Evolutionary conservation across 1,284 basidiomycete species (phyloP).

Genomic region (Lignosus rhinocerotis): DNA sequence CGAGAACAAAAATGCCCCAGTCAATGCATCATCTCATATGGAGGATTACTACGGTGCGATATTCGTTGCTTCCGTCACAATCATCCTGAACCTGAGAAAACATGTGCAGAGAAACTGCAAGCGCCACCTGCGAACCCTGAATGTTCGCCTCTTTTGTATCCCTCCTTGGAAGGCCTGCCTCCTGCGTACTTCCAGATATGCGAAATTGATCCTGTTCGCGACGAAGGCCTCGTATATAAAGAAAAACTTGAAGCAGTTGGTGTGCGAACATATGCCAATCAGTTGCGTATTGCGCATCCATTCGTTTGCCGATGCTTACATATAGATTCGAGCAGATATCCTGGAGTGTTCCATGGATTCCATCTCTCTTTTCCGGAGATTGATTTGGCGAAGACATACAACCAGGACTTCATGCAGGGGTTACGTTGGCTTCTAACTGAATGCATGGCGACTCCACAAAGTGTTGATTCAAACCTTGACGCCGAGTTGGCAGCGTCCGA

Average conservation of each 20-base stretch:
- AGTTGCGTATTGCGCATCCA: neutral
- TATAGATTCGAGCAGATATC: neutral
- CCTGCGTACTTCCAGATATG: conserved; percentile 24
- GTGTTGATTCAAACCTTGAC: too few relatives aligned
- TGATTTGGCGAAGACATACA: neutral
- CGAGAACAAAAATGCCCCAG: conserved; percentile 19
- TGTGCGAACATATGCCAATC: neutral
- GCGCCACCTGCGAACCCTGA: conserved; percentile 14
- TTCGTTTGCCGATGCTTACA: neutral
- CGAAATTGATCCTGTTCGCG: conserved; percentile 23
- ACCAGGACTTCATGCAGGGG: neutral
- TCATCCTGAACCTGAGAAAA: neutral
- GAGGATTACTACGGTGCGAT: conserved; percentile 3
- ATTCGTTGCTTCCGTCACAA: neutral
- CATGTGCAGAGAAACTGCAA: neutral
- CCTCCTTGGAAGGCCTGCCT: conserved; percentile 14
- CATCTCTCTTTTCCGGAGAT: neutral
- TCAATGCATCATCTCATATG: conserved; percentile 3
- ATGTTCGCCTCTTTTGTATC: conserved; percentile 15
- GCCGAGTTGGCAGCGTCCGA: too few relatives aligned
- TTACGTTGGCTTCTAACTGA: too few relatives aligned
- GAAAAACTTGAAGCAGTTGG: conserved; percentile 4
- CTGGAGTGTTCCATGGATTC: neutral
- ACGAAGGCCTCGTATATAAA: conserved; percentile 26
- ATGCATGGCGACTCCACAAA: too few relatives aligned